These are phyloP conservation scores for Neonectria neomacrospora DNA, from an alignment of 2,329 filamentous ascomycete species.

Conservation along the genomic window DNA sequence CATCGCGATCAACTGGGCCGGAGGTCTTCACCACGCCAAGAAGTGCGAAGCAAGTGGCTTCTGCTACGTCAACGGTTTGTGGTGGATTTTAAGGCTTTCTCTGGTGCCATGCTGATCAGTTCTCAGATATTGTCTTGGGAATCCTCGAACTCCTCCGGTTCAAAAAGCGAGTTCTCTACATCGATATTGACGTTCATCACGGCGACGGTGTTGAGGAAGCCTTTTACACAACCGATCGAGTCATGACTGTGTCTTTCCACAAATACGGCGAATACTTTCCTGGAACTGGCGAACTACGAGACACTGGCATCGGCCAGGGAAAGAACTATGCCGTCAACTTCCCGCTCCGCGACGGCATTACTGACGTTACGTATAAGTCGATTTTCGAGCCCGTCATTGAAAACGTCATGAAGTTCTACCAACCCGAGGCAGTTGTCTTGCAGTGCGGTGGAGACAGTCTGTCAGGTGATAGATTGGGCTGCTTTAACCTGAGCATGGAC, in stretches of 20 bases:
- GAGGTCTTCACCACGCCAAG: conserved; percentile 96
- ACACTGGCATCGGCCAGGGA: conserved; percentile 87
- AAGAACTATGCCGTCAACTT: conserved; percentile 94
- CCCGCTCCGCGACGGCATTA: conserved; percentile 90
- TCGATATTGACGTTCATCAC: conserved; percentile 95
- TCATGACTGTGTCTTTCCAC: conserved; percentile 94
- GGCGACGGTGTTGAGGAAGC: conserved; percentile 94
- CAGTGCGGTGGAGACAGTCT: conserved; percentile 97
- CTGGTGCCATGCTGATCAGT: conserved; percentile 22
- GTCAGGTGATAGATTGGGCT: conserved; percentile 91
- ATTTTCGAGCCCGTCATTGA: conserved; percentile 93
- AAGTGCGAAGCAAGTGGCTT: conserved; percentile 97
- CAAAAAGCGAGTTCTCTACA: conserved; percentile 95
- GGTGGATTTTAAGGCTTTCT: neutral
- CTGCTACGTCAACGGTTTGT: conserved; percentile 94
- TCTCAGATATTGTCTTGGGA: conserved; percentile 89
- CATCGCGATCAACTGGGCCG: conserved; percentile 98
- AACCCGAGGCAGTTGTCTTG: conserved; percentile 90
- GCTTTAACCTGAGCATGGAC: conserved; percentile 97
- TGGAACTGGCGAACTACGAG: conserved; percentile 86
- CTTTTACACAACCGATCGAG: conserved; percentile 91
- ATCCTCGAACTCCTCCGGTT: conserved; percentile 92
- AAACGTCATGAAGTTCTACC: conserved; percentile 87
- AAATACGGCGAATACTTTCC: conserved; percentile 98
- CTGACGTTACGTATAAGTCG: conserved; percentile 87